These are phyloP conservation scores for Boletus smithii DNA, from an alignment of 1,284 basidiomycete species.

Conservation along the genomic window DNA sequence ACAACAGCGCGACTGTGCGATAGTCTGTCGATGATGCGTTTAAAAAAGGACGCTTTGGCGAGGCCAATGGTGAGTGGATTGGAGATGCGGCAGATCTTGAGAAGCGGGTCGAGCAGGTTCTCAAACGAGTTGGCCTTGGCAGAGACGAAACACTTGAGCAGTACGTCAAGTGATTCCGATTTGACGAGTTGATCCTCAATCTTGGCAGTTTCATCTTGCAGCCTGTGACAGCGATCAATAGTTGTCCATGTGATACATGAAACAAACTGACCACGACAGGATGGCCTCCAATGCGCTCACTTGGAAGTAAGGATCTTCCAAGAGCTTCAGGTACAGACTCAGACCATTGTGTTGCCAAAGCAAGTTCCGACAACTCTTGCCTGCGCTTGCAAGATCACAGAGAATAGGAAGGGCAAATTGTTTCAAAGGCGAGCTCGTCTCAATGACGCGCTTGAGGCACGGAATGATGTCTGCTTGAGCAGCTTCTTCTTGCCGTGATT, in stretches of 20 bases:
- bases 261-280: constrained; percentile 70
- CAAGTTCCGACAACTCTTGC: constrained; percentile 83
- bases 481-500: constrained; percentile 92
- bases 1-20: constrained; percentile 82
- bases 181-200: constrained; percentile 88
- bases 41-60: constrained; percentile 81
- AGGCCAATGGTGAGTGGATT: constrained; percentile 71
- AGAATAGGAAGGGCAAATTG: constrained; percentile 96
- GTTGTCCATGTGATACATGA: constrained; percentile 2
- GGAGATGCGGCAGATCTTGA: constrained; percentile 87
- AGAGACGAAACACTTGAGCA: constrained; percentile 83
- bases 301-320: constrained; percentile 95
- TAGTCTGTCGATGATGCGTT: constrained; percentile 83
- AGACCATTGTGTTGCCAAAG: constrained; percentile 89
- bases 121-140: constrained; percentile 93
- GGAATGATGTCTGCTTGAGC: constrained; percentile 94
- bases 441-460: constrained; percentile 82
- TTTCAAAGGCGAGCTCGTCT: constrained; percentile 85
- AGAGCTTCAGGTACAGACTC: constrained; percentile 76
- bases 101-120: constrained; percentile 87
- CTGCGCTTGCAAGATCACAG: constrained; percentile 91
- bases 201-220: constrained; percentile 91
- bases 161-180: constrained; percentile 61
- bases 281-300: constrained; percentile 91
- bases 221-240: constrained; percentile 44